Percentiles rank a stretch among this genome's conserved stretches.
phyloP scores from a whole-genome alignment of 1,139 yeast genomes.

The Hansenula sp. region DNA sequence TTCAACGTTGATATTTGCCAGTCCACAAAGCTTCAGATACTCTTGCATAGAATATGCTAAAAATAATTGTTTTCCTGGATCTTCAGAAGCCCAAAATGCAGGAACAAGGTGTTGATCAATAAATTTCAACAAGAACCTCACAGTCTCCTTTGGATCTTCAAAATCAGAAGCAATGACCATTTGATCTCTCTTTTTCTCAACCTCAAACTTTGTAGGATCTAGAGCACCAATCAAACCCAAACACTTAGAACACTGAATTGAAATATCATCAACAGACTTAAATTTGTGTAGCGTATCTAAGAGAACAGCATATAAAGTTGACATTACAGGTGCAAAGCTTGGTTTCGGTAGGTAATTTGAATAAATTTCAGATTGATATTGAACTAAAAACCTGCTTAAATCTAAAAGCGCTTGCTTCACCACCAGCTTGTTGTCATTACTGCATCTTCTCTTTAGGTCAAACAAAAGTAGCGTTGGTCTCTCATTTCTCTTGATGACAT shows the following conservation, averaged over 20 bases:
- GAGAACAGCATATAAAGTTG: conserved; percentile 49
- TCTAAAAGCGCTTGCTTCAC: conserved; percentile 77
- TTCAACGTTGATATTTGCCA: conserved; percentile 37
- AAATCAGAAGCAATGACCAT: conserved; percentile 57
- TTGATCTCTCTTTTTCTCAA: conserved; percentile 40
- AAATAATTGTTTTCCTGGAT: conserved; percentile 80
- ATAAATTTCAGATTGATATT: conserved; percentile 17
- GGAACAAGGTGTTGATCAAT: conserved; percentile 70
- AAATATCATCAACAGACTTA: conserved; percentile 45
- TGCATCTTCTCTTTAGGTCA: conserved; percentile 53
- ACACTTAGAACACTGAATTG: conserved; percentile 61
- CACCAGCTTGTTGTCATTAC: conserved; percentile 70
- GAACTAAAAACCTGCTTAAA: conserved; percentile 33
- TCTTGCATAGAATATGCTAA: conserved; percentile 91
- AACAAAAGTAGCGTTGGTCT: conserved; percentile 35
- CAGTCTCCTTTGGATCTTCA: conserved; percentile 57
- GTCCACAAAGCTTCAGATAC: conserved; percentile 61
- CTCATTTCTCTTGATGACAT: conserved; percentile 24
- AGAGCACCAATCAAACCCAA: conserved; percentile 76
- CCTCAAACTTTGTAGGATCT: conserved; percentile 60
- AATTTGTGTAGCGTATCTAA: conserved; percentile 60
- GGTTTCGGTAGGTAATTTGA: conserved; percentile 12
- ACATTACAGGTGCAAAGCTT: conserved; percentile 25
- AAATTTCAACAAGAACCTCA: conserved; percentile 61
- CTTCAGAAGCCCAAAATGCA: conserved; percentile 85